Conservation (phyloP, 768 basidiomycete genomes). For the Gelatoporia subvermispora region DNA sequence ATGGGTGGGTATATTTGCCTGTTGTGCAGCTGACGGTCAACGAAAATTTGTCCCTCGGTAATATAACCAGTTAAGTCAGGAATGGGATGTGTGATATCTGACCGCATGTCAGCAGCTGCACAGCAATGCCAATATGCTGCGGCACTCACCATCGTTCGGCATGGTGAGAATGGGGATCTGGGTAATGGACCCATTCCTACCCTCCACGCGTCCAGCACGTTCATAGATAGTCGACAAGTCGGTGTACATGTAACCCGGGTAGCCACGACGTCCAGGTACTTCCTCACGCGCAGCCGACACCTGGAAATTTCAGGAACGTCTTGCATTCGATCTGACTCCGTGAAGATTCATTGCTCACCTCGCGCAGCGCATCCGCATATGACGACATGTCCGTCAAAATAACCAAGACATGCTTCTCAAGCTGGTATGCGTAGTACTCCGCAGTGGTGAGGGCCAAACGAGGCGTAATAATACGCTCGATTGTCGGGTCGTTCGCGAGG, state of each 20-base stretch:
- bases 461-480: slow-evolving; percentile 99
- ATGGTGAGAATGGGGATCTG: slow-evolving; percentile 99
- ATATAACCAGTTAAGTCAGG: slow-evolving; percentile 99
- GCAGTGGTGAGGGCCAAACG: slow-evolving; percentile 97
- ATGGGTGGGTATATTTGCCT: slow-evolving; percentile 98
- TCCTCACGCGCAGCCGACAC: slow-evolving; percentile 99
- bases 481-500: slow-evolving; percentile 97
- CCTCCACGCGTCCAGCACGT: slow-evolving; percentile 96
- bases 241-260: slow-evolving; percentile 98
- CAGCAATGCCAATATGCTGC: neutral
- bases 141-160: slow-evolving; percentile 90
- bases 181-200: slow-evolving; percentile 97
- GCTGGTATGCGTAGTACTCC: slow-evolving; percentile 98
- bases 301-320: slow-evolving; percentile 29
- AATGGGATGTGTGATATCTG: slow-evolving; percentile 99
- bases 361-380: slow-evolving; percentile 94
- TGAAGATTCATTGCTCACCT: slow-evolving; percentile 46
- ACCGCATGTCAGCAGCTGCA: slow-evolving; percentile 6
- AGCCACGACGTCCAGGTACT: slow-evolving; percentile 98
- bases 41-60: slow-evolving; percentile 98
- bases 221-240: slow-evolving; percentile 99
- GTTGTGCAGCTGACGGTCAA: slow-evolving; percentile 96
- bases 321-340: neutral
- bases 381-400: slow-evolving; percentile 99
- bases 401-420: slow-evolving; percentile 99